Evolutionary conservation across 176 grass and related monocot genomes (phyloP).

Genomic region (Dactylis glomerata): DNA sequence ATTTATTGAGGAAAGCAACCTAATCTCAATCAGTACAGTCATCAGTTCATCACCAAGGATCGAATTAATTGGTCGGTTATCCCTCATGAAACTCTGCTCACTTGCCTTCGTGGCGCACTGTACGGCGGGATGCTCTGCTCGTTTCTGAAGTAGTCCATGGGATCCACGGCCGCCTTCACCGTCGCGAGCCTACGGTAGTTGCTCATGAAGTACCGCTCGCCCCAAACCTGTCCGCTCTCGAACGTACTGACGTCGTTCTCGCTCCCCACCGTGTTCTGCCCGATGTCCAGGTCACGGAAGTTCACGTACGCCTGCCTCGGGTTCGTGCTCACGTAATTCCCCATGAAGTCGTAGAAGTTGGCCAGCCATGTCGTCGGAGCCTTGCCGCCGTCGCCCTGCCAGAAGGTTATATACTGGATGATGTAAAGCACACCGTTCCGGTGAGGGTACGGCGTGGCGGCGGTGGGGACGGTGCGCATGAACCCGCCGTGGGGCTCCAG

Average conservation of each 20-base stretch:
- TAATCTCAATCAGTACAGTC: background rate
- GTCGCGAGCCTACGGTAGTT: conserved; percentile 42
- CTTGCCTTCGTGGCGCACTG: background rate
- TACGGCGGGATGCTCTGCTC: conserved; percentile 64
- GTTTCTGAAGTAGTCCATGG: conserved; percentile 54
- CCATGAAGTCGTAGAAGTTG: background rate
- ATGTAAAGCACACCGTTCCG: conserved; percentile 38
- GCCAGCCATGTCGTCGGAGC: background rate
- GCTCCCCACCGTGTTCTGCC: conserved; percentile 13
- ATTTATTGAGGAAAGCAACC: background rate
- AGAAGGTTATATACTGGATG: conserved; percentile 41
- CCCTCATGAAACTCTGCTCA: background rate
- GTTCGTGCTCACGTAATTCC: conserved; percentile 14
- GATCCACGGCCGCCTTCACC: conserved; percentile 34
- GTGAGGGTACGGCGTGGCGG: conserved; percentile 35
- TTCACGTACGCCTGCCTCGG: conserved; percentile 44
- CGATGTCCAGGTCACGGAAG: conserved; percentile 43
- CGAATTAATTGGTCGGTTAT: background rate
- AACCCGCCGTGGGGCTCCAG: conserved; percentile 39
- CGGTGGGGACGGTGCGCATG: background rate
- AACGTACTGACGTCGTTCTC: conserved; percentile 19
- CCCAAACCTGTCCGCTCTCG: conserved; percentile 22
- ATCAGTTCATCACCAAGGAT: background rate
- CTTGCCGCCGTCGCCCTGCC: background rate
- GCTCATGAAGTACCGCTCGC: conserved; percentile 28